A percentile compares a stretch with the other conserved stretches of the same genome.
Conservation (phyloP, 306 rosid genomes). For the Vicia faba region DNA sequence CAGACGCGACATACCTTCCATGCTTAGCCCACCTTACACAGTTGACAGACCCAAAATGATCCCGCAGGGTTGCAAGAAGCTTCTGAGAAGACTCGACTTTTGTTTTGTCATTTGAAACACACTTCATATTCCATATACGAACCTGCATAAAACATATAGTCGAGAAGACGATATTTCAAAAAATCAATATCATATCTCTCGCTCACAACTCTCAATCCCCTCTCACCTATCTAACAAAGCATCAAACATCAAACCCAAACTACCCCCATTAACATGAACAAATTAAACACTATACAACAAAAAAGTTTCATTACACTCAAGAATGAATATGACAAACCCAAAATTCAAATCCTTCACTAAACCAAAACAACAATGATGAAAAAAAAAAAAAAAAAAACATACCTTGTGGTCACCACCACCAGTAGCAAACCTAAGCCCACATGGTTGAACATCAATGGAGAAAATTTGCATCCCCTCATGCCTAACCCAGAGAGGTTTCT, state of each 20-base stretch:
- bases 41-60: constrained; percentile 98
- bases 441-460: constrained; percentile 98
- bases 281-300: no score
- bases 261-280: neutral
- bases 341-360: constrained; percentile 25
- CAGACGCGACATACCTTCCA: constrained; percentile 89
- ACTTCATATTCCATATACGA: constrained; percentile 97
- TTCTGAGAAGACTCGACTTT: constrained; percentile 69
- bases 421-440: constrained; percentile 88
- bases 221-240: constrained; percentile 18
- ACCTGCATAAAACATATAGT: constrained; percentile 56
- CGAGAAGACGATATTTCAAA: neutral
- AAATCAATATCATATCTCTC: neutral
- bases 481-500: constrained; percentile 93
- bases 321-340: neutral
- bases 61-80: constrained; percentile 97
- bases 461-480: constrained; percentile 99
- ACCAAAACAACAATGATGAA: neutral
- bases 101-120: constrained; percentile 62
- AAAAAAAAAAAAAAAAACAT: neutral
- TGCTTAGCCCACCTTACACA: constrained; percentile 99
- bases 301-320: neutral
- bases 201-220: constrained; percentile 17
- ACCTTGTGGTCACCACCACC: constrained; percentile 99
- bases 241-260: constrained; percentile 8